Percentiles rank a stretch among this genome's conserved stretches.
Conservation (phyloP, 2,329 filamentous ascomycete species). For the Diaporthe capsici region DNA sequence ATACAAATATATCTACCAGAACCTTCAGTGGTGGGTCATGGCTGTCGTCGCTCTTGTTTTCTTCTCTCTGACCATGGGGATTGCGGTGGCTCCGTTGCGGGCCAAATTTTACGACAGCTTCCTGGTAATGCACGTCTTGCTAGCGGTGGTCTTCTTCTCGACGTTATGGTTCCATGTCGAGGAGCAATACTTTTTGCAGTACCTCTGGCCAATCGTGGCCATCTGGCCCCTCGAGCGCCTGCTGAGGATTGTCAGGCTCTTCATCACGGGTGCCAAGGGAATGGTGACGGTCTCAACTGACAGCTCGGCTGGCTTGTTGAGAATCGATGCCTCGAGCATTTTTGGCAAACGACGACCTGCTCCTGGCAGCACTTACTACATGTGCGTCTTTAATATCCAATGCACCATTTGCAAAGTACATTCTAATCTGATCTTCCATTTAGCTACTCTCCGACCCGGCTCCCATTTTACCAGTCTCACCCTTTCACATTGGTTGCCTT, state of each 20-base stretch:
- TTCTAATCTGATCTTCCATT: neutral
- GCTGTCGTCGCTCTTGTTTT: constrained; percentile 6
- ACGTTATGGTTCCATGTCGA: constrained; percentile 16
- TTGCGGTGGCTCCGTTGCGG: neutral
- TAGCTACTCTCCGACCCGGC: constrained; percentile 16
- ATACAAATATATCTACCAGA: constrained; percentile 5
- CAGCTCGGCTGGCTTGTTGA: neutral
- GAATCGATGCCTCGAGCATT: constrained; percentile 12
- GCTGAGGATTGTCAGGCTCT: neutral
- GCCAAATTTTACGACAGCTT: constrained; percentile 29
- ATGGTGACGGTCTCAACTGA: neutral
- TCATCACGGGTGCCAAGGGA: constrained; percentile 5
- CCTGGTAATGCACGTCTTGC: constrained; percentile 1
- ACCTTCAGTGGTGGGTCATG: constrained; percentile 8
- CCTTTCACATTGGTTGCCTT: constrained; percentile 28
- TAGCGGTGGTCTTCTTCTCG: constrained; percentile 5
- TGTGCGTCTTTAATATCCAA: neutral
- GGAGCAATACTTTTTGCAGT: neutral
- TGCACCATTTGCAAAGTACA: rapidly evolving
- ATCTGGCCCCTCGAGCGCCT: constrained; percentile 29
- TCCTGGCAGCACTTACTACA: constrained; percentile 24
- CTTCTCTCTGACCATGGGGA: neutral
- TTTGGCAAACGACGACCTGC: constrained; percentile 8
- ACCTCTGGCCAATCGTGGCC: constrained; percentile 17
- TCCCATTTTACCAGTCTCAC: constrained; percentile 29